Conservation (phyloP, 192 early-diverging fungal genomes). For the Backusella psychrophila region DNA sequence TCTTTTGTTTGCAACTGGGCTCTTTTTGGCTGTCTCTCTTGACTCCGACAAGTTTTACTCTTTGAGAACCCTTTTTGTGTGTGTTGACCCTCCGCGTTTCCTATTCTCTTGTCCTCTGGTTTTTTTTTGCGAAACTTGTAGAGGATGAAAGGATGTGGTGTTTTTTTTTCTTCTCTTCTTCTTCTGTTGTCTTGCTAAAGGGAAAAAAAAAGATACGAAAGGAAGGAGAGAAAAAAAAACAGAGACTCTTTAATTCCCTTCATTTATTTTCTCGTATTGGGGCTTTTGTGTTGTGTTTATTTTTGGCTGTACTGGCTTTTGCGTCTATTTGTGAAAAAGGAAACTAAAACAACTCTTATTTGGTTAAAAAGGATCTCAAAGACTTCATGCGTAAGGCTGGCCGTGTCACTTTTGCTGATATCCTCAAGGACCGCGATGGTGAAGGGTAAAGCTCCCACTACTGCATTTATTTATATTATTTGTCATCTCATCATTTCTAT, state of each 20-base stretch:
- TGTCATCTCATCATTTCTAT: background rate
- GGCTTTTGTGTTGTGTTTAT: background rate
- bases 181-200: background rate
- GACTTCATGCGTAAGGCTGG: slow-evolving; percentile 94
- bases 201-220: background rate
- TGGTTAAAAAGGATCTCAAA: slow-evolving; percentile 84
- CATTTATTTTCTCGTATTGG: background rate
- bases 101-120: background rate
- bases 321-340: background rate
- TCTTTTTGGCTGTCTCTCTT: slow-evolving; percentile 16
- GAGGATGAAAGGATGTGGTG: background rate
- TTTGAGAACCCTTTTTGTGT: background rate
- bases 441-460: slow-evolving; percentile 61
- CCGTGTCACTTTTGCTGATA: slow-evolving; percentile 91
- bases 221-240: background rate
- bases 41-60: slow-evolving; percentile 9
- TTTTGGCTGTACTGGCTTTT: slow-evolving; percentile 12
- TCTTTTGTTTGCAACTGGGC: slow-evolving; percentile 7
- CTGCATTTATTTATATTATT: background rate
- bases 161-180: background rate
- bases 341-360: slow-evolving; percentile 11
- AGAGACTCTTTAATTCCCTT: background rate
- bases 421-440: slow-evolving; percentile 77
- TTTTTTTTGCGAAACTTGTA: background rate
- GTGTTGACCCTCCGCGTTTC: background rate